Conservation (phyloP, 202 grass and related monocot species). For the Bolboschoenoplectus hybrid region DNA sequence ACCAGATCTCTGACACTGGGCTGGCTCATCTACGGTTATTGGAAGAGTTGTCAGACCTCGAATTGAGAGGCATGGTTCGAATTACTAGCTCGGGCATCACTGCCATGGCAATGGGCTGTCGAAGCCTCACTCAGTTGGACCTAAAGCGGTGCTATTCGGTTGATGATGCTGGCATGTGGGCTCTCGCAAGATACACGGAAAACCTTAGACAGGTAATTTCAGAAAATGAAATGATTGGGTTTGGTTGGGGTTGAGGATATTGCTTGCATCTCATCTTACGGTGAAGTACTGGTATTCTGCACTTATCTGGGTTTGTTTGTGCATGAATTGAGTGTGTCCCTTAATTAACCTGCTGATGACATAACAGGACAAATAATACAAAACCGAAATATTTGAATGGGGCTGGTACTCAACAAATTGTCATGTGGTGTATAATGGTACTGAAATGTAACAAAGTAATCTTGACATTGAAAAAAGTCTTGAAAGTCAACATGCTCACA, state of each 20-base stretch:
- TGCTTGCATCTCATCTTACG: background rate
- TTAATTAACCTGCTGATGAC: background rate
- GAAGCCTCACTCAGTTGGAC: slow-evolving; percentile 72
- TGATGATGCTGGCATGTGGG: slow-evolving; percentile 82
- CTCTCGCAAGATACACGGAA: slow-evolving; percentile 75
- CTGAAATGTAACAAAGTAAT: background rate
- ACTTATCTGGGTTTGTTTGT: background rate
- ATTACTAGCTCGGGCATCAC: slow-evolving; percentile 73
- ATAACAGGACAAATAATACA: background rate
- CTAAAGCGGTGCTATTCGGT: slow-evolving; percentile 86
- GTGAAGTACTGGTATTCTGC: background rate
- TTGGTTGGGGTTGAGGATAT: background rate
- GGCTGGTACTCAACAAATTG: background rate
- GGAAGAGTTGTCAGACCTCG: slow-evolving; percentile 77
- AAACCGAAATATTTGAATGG: background rate
- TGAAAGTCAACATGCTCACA: background rate
- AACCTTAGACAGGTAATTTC: slow-evolving; percentile 89
- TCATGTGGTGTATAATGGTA: background rate
- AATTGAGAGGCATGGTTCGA: slow-evolving; percentile 67
- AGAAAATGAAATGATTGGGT: background rate
- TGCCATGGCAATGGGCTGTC: slow-evolving; percentile 69
- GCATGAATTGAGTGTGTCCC: background rate
- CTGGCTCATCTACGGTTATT: slow-evolving; percentile 68
- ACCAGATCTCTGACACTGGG: slow-evolving; percentile 76
- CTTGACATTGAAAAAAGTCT: background rate